phyloP scores from a whole-genome alignment of 148 eudicot genomes.

The Rhododendron ovatum region DNA sequence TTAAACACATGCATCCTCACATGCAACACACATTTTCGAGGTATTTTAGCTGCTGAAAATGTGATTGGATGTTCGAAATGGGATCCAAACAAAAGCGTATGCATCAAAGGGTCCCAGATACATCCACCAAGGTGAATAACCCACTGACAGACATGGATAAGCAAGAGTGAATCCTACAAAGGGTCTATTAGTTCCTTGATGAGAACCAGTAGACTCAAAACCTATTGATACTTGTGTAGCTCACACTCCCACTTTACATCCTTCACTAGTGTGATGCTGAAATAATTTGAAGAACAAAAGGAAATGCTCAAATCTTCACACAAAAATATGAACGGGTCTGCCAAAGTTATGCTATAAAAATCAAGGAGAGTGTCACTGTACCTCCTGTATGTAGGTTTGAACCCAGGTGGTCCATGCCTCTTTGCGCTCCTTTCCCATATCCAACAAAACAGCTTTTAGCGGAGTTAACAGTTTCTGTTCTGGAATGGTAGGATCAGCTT shows the following conservation, averaged over 20 bases:
- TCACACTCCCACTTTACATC: background rate
- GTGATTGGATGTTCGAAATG: background rate
- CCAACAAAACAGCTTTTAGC: conserved; percentile 83
- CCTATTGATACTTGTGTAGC: background rate
- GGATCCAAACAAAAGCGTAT: background rate
- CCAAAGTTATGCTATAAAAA: background rate
- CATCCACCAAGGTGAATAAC: background rate
- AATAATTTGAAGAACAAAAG: background rate
- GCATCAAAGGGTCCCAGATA: background rate
- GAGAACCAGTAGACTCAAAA: background rate
- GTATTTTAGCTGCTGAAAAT: background rate
- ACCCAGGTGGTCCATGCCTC: conserved; percentile 99
- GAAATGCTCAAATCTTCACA: background rate
- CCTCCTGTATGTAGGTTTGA: conserved; percentile 78
- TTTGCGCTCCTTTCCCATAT: conserved; percentile 94
- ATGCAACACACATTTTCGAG: background rate
- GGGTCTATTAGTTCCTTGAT: background rate
- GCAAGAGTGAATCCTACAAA: background rate
- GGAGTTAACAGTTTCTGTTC: conserved; percentile 66
- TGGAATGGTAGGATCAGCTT: conserved; percentile 69
- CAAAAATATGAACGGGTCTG: background rate
- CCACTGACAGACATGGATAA: background rate
- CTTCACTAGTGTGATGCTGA: background rate
- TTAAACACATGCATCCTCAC: no score
- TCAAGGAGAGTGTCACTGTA: conserved; percentile 13